These are phyloP conservation scores for Hymenoscyphus fructigenus DNA, from an alignment of 2,329 filamentous ascomycete genomes.

Conservation along the genomic window DNA sequence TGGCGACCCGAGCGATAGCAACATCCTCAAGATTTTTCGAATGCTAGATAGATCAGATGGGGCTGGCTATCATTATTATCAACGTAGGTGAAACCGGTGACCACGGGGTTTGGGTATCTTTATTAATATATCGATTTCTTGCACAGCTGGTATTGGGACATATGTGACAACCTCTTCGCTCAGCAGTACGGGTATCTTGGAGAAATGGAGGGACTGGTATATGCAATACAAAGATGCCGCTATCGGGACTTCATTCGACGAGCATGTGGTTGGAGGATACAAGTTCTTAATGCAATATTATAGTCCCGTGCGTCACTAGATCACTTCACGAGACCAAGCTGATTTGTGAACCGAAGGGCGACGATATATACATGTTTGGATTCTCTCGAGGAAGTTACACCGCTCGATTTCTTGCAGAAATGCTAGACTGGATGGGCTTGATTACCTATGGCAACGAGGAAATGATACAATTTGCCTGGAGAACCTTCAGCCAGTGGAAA, in stretches of 20 bases:
- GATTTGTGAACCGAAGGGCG: constrained; percentile 44
- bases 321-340: background rate
- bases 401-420: constrained; percentile 74
- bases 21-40: constrained; percentile 22
- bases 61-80: constrained; percentile 18
- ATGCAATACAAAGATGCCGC: constrained; percentile 74
- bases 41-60: constrained; percentile 16
- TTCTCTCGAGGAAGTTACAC: constrained; percentile 74
- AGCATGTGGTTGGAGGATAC: constrained; percentile 82
- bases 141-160: constrained; percentile 19
- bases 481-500: constrained; percentile 74
- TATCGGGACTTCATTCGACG: constrained; percentile 75
- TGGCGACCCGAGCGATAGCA: constrained; percentile 17
- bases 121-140: background rate
- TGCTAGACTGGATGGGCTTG: constrained; percentile 80
- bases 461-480: constrained; percentile 82
- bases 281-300: constrained; percentile 77
- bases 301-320: constrained; percentile 23
- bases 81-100: constrained; percentile 1
- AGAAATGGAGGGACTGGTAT: constrained; percentile 15
- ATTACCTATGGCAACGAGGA: constrained; percentile 82
- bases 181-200: constrained; percentile 4
- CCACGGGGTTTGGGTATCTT: background rate
- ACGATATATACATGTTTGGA: constrained; percentile 71
- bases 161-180: constrained; percentile 11